These are phyloP conservation scores for Solidago caesia DNA, from an alignment of 129 eudicot species.

Conservation along the genomic window DNA sequence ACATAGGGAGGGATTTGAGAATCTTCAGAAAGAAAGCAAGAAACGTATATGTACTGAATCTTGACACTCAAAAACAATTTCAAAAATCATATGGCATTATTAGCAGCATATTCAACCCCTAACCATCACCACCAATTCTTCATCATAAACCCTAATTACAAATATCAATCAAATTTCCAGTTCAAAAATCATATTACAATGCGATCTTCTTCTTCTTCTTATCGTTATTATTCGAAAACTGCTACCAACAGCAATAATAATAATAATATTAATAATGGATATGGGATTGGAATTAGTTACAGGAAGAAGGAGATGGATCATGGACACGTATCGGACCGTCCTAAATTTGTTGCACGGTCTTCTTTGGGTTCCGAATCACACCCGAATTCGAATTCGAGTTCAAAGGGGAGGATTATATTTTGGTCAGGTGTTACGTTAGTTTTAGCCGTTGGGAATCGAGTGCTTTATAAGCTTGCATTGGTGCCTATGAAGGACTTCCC, in stretches of 20 bases:
- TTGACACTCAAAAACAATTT: no score
- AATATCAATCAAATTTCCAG: no score
- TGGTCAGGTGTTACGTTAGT: constrained; percentile 60
- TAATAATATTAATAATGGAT: constrained; percentile 6
- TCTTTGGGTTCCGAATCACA: constrained; percentile 17
- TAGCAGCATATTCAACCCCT: no score
- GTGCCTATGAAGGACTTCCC: constrained; percentile 94
- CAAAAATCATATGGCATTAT: no score
- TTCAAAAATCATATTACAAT: no score
- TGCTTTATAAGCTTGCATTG: constrained; percentile 83
- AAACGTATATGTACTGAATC: no score
- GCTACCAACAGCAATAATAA: not conserved
- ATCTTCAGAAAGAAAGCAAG: no score
- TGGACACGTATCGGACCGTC: not conserved
- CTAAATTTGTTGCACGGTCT: constrained; percentile 14
- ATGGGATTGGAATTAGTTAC: constrained; percentile 19
- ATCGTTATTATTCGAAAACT: no score
- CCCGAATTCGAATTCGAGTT: constrained; percentile 2
- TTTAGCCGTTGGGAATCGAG: constrained; percentile 75
- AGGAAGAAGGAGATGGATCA: constrained; percentile 2
- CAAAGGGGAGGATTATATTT: constrained; percentile 31
- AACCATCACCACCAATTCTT: no score
- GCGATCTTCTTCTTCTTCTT: not conserved
- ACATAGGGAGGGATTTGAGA: no score
- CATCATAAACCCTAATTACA: no score